Base-by-base conservation (phyloP, 345 rosid genomes). In the Arabis alpina region DNA sequence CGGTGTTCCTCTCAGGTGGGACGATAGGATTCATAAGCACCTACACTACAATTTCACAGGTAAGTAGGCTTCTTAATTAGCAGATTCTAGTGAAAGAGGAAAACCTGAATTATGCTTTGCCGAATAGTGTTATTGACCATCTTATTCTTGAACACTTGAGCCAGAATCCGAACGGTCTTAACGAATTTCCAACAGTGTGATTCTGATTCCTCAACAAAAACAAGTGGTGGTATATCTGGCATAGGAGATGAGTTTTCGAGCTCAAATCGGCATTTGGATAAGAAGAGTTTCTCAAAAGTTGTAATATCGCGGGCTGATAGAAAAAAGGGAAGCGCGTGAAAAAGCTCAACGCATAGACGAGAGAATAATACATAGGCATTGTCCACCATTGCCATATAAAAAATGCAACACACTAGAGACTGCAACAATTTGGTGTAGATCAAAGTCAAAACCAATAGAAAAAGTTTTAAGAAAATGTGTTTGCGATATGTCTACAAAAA, bases 321-420 rank as follows among this genome's bases (percentile, higher is more conserved):
- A 13, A 66, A 16, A 4, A 43, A 44, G 0, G 77, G 72, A 47
- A 73, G 66, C n/a, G 54, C 25, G 24, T 58, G 13, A 10, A 67
- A 43, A 43, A 74, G 73, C 34, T 60, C 10, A 1, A 74, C 69
- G 64, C 56, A 61, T 15, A 74, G 36, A 44, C 63, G 68, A 52
- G 68, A 48, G 60, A 52, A 67, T 27, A 74, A 45, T 3, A 27
- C 24, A 25, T 52, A 12, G 12, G 73, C 19, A 19, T 61, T 53
- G 44, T 66, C 73, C 61, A 53, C 57, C 73, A 74, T 53, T 25
- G 78, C 63, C 68, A 74, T 66, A 5, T 74, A 68, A 6, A 66
- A 74, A 44, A 74, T 10, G 19, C n/a, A 25, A 14, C 48, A 68
- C 47, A 48, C 64, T 6, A 67, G 57, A 61, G 78, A 37, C 78